Base-by-base conservation (phyloP, 306 rosid genomes). In the Fragaria iinumae region DNA sequence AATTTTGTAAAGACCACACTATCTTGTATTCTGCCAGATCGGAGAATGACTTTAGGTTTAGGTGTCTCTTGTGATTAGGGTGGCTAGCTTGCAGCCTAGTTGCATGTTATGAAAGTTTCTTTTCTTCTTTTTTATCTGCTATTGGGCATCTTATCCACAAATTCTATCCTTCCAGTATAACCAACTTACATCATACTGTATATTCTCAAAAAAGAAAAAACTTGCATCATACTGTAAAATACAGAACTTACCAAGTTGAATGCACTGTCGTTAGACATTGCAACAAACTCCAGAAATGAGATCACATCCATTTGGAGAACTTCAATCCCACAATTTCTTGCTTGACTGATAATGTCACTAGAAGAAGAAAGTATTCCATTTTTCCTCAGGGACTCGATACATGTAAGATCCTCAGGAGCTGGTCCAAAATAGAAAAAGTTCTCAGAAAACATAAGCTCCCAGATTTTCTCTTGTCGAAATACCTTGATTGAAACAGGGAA, bases 361-460 rank as follows among this genome's bases (percentile, higher is more conserved):
- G 88, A 76, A 82, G 88, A 75, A 81, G 90, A 84, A 69, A 44
- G 80, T 29, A 82, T 76, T 79, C 78, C 91, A 79, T 81, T 77
- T 76, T 80, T 86, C 80, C 78, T 75, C 38, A 48, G 75, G 69
- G 79, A 76, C 70, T 80, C 87, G 70, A 50, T 39, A 64, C 67
- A 43, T 38, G 77, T 78, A 80, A 77, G 56, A 62, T 84, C 89
- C 74, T 88, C 92, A 13, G 84, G 82, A 78, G 90, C 74, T 55
- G 85, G 79, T 80, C 84, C 89, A 73, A 86, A 95, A 73, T 92
- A 89, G 86, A 92, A 95, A 88, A 95, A 88, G 69, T 84, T 87
- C 71, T 95, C 97, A 18, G 99, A 95, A 84, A 95, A 92, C 68
- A 95, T 74, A 76, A 95, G 97, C 82, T 92, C 96, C 96, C 97